Percentiles rank a stretch among this genome's conserved stretches.
These are phyloP conservation scores for Backusella mclennaniae DNA, from an alignment of 192 early-diverging fungal species.

Conservation along the genomic window DNA sequence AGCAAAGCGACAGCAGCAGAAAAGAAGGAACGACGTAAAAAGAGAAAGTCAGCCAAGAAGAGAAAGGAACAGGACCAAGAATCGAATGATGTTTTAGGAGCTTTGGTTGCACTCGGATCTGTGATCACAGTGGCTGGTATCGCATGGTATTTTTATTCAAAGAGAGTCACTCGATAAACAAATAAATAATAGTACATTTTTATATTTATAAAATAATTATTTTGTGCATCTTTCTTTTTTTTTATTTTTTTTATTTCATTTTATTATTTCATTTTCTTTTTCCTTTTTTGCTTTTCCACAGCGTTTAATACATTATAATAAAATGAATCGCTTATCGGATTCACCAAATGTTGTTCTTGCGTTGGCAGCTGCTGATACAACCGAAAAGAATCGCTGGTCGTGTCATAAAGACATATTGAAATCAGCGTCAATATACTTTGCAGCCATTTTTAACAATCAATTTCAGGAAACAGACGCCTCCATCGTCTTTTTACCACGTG, in stretches of 20 bases:
- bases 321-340: neutral
- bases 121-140: constrained; percentile 27
- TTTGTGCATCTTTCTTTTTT: neutral
- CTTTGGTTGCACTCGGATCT: constrained; percentile 16
- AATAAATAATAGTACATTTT: neutral
- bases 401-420: constrained; percentile 19
- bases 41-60: constrained; percentile 10
- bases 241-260: neutral
- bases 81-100: constrained; percentile 5
- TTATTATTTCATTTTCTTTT: neutral
- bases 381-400: constrained; percentile 14
- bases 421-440: constrained; percentile 26
- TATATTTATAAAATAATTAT: neutral
- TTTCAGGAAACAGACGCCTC: constrained; percentile 28
- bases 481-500: constrained; percentile 26
- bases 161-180: constrained; percentile 17
- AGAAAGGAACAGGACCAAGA: neutral
- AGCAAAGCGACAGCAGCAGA: neutral
- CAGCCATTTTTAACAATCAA: constrained; percentile 29
- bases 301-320: neutral
- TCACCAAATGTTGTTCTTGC: constrained; percentile 20
- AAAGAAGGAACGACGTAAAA: constrained; percentile 17
- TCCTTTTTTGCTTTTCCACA: neutral
- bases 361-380: neutral
- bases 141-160: constrained; percentile 30